Percentiles rank a stretch among this genome's conserved stretches.
phyloP scores from a whole-genome alignment of 129 eudicot genomes.

The Dittrichia graveolens region DNA sequence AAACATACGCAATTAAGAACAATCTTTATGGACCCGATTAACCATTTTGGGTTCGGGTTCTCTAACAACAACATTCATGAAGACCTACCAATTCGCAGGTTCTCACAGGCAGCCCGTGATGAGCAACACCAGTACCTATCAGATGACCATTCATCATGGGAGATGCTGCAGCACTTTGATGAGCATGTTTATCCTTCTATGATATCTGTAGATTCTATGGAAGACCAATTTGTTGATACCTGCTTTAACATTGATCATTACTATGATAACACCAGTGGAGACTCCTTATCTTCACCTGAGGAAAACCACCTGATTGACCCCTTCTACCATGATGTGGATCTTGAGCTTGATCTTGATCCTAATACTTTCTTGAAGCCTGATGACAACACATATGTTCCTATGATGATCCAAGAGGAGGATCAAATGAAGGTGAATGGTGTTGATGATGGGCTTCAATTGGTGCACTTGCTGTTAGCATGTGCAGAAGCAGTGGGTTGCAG shows the following conservation, averaged over 20 bases:
- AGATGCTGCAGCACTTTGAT: conserved; percentile 22
- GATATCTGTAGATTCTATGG: conserved; percentile 34
- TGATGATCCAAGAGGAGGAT: conserved; percentile 38
- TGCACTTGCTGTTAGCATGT: conserved; percentile 65
- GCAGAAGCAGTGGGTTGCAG: conserved; percentile 84
- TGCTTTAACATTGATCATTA: conserved; percentile 56
- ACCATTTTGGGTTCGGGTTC: conserved; percentile 44
- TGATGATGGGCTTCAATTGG: conserved; percentile 67
- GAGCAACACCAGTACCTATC: conserved; percentile 26
- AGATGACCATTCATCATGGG: conserved; percentile 34
- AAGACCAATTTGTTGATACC: conserved; percentile 51
- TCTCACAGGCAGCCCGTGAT: conserved; percentile 42
- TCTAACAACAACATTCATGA: conserved; percentile 24
- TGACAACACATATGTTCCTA: conserved; percentile 33
- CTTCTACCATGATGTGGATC: conserved; percentile 11
- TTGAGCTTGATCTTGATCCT: conserved; percentile 23
- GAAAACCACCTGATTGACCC: conserved; percentile 12
- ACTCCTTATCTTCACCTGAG: conserved; percentile 10
- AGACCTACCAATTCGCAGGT: conserved; percentile 38
- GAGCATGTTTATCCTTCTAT: conserved; percentile 21
- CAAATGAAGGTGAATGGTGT: conserved; percentile 41
- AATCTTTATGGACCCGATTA: conserved; percentile 36
- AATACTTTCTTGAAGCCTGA: conserved; percentile 28
- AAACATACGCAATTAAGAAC: conserved; percentile 12
- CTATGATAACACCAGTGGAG: conserved; percentile 23